Conservation (phyloP, 306 rosid species). For the Dryas octopetala region DNA sequence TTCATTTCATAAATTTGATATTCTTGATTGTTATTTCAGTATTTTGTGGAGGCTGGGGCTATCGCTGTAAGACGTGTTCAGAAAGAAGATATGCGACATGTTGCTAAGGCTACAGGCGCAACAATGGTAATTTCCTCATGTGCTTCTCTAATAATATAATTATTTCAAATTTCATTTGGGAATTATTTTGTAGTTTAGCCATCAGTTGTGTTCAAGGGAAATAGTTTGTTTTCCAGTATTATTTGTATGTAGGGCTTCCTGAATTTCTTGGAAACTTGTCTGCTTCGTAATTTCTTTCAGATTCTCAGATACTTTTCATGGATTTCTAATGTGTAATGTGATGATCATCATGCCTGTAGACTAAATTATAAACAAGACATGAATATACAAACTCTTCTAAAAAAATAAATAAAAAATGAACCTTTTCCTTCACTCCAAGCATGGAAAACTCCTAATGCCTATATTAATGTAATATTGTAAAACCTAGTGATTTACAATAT, state of each 20-base stretch:
- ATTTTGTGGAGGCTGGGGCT: slow-evolving; percentile 97
- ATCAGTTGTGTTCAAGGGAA: background rate
- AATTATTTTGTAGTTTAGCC: background rate
- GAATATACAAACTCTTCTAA: no score
- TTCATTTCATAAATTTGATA: background rate
- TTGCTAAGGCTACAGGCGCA: slow-evolving; percentile 98
- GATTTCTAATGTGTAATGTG: background rate
- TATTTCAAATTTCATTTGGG: background rate
- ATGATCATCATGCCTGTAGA: background rate
- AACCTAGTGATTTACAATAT: no score
- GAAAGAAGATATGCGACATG: slow-evolving; percentile 98
- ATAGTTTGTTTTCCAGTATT: background rate
- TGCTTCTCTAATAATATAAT: background rate
- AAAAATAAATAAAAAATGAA: background rate
- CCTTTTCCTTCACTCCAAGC: background rate
- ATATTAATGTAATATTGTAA: no score
- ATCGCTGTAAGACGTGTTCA: slow-evolving; percentile 92
- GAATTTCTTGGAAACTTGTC: background rate
- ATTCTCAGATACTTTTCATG: background rate
- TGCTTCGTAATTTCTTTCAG: background rate
- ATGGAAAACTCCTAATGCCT: no score
- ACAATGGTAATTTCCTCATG: slow-evolving; percentile 60
- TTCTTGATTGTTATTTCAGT: slow-evolving; percentile 50
- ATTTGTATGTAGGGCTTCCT: background rate
- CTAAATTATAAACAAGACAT: background rate